phyloP scores from a whole-genome alignment of 1,139 yeast species.

The Saccharomyces hybrid region DNA sequence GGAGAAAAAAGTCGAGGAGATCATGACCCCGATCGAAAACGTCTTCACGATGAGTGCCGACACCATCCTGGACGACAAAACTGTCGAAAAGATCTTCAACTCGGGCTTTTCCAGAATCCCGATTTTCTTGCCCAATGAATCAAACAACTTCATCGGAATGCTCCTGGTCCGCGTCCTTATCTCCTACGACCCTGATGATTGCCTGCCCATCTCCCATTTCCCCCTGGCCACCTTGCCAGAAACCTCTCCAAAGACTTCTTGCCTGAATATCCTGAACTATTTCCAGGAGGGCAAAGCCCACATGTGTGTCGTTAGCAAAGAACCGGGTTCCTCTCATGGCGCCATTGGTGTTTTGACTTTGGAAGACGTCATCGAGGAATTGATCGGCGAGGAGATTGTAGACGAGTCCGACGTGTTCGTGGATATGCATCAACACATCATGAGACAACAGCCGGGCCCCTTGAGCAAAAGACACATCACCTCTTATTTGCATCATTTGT shows the following conservation, averaged over 20 bases:
- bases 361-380: slow-evolving; percentile 96
- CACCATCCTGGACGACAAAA: slow-evolving; percentile 68
- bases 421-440: slow-evolving; percentile 81
- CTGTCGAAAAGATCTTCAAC: slow-evolving; percentile 84
- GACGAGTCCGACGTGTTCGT: slow-evolving; percentile 95
- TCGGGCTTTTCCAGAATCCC: slow-evolving; percentile 96
- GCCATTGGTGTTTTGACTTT: slow-evolving; percentile 87
- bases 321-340: slow-evolving; percentile 82
- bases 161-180: slow-evolving; percentile 83
- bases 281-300: slow-evolving; percentile 98
- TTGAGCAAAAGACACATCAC: slow-evolving; percentile 64
- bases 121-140: slow-evolving; percentile 86
- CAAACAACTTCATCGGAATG: slow-evolving; percentile 91
- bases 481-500: slow-evolving; percentile 54
- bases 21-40: slow-evolving; percentile 92
- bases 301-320: slow-evolving; percentile 85
- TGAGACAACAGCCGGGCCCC: slow-evolving; percentile 80
- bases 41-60: slow-evolving; percentile 88
- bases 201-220: slow-evolving; percentile 83
- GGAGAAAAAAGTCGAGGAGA: slow-evolving; percentile 76
- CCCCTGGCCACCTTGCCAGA: slow-evolving; percentile 96
- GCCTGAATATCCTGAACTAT: slow-evolving; percentile 85
- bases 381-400: slow-evolving; percentile 94
- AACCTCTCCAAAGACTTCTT: slow-evolving; percentile 84
- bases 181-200: slow-evolving; percentile 95